phyloP scores from a whole-genome alignment of 169 alveolate species.

The Plasmodium vinckei region DNA sequence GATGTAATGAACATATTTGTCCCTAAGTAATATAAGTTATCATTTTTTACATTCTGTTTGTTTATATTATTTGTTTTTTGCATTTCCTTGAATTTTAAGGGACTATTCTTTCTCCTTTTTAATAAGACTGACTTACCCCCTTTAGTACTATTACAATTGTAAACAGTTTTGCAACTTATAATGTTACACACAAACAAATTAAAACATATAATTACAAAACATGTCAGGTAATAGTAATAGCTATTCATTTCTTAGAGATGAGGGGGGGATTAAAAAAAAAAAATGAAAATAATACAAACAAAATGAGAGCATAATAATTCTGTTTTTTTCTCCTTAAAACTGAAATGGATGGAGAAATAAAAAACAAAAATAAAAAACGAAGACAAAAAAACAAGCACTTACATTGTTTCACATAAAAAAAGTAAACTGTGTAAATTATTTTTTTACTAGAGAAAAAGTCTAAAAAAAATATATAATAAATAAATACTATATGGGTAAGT shows the following conservation, averaged over 20 bases:
- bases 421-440: too few relatives aligned
- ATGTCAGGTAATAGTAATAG: not conserved
- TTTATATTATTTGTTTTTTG: not conserved
- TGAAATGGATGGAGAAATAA: not conserved
- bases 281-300: not conserved
- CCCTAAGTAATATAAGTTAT: conserved; percentile 1
- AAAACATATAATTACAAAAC: conserved; percentile 14
- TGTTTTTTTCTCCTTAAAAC: not conserved
- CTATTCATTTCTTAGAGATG: conserved; percentile 34
- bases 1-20: conserved; percentile 4
- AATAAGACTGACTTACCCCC: not conserved
- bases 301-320: not conserved
- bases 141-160: conserved; percentile 1
- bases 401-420: conserved; percentile 25
- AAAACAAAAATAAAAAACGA: conserved; percentile 10
- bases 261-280: not conserved
- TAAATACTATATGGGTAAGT: too few relatives aligned
- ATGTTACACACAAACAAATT: conserved; percentile 18
- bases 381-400: not conserved
- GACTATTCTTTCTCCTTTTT: too few relatives aligned
- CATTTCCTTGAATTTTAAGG: too few relatives aligned
- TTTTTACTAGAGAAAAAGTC: too few relatives aligned
- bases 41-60: conserved; percentile 4
- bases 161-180: conserved; percentile 4
- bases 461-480: too few relatives aligned